Percentiles rank a stretch among this genome's conserved stretches.
Evolutionary conservation across 2,329 filamentous ascomycete species (phyloP).

Genomic region (Gnomoniopsis sp.): DNA sequence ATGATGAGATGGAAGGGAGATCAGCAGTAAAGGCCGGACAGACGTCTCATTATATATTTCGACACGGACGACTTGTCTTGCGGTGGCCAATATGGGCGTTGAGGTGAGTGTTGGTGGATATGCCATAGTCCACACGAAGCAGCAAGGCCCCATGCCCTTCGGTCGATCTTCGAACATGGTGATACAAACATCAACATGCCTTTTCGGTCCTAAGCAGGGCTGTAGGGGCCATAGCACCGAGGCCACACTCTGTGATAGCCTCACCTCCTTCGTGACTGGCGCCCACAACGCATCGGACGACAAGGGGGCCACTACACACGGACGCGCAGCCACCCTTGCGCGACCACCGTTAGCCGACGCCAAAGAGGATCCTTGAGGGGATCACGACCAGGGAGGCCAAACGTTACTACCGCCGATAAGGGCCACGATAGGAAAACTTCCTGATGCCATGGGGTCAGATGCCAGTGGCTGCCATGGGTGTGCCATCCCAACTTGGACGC

Average conservation of each 20-base stretch:
- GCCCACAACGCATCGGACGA: background rate
- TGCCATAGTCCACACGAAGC: background rate
- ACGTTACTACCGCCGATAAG: background rate
- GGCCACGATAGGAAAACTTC: background rate
- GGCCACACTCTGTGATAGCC: background rate
- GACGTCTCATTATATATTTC: constrained; percentile 7
- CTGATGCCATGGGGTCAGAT: too few relatives aligned
- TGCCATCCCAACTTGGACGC: constrained; percentile 1
- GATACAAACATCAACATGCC: constrained; percentile 2
- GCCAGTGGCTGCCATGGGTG: background rate
- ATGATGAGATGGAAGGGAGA: background rate
- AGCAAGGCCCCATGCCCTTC: background rate
- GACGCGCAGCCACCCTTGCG: background rate
- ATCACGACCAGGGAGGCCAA: background rate
- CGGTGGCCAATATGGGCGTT: background rate
- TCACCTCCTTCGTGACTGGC: background rate
- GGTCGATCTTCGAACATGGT: background rate
- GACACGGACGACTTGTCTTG: background rate
- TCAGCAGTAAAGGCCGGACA: background rate
- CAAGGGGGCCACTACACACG: background rate
- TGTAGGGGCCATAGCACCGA: background rate
- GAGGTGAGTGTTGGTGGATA: background rate
- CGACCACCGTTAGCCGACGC: background rate
- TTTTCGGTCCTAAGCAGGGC: background rate
- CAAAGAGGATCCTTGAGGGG: background rate